A percentile compares a stretch with the other conserved stretches of the same genome.
Conservation (phyloP, 169 alveolate species). For the Plasmodium inui region DNA sequence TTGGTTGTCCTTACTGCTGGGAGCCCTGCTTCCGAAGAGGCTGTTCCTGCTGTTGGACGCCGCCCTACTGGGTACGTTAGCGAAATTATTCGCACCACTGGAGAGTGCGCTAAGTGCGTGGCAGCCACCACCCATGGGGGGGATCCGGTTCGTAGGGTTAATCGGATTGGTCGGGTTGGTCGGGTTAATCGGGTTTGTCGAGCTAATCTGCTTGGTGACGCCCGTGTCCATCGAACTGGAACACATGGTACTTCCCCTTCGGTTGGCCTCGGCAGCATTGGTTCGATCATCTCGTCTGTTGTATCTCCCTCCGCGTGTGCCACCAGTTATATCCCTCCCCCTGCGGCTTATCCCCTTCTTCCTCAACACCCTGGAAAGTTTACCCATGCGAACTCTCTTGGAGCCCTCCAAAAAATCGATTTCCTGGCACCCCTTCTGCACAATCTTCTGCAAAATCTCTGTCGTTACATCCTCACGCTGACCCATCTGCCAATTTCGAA, state of each 20-base stretch:
- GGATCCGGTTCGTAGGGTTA: background rate
- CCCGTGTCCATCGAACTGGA: background rate
- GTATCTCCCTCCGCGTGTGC: background rate
- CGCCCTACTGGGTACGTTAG: background rate
- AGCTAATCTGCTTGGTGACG: background rate
- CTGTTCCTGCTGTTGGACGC: background rate
- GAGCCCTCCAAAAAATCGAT: constrained; percentile 2
- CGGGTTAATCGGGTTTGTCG: background rate
- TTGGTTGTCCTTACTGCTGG: background rate
- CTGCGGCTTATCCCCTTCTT: background rate
- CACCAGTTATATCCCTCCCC: background rate
- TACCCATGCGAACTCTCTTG: background rate
- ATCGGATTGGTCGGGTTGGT: background rate
- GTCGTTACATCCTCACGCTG: constrained; percentile 7
- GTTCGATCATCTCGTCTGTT: background rate
- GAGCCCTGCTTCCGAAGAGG: background rate
- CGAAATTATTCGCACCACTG: background rate
- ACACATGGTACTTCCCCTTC: background rate
- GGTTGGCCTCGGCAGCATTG: background rate
- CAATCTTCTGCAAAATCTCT: background rate
- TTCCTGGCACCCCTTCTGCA: constrained; percentile 16
- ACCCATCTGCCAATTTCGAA: constrained; percentile 8
- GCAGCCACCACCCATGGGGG: background rate
- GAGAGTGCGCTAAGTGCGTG: background rate
- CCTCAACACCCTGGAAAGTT: background rate